phyloP scores from a whole-genome alignment of 2,329 filamentous ascomycete genomes.

The Alternaria ventricosa region DNA sequence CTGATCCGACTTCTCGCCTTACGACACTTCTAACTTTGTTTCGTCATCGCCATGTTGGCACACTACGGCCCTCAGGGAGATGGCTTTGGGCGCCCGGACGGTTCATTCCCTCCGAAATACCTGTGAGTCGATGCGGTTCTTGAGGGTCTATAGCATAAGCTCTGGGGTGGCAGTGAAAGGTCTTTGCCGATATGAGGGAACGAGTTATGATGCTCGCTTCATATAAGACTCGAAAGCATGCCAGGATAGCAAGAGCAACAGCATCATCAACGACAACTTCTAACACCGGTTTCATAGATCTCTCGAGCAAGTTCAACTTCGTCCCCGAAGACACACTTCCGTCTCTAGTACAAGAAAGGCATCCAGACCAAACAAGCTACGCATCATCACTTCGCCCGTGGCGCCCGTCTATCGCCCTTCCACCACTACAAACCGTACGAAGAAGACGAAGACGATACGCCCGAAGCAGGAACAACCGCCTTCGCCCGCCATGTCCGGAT shows the following conservation, averaged over 20 bases:
- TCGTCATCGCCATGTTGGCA: constrained; percentile 22
- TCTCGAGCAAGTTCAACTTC: constrained; percentile 10
- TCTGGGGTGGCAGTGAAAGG: constrained; percentile 24
- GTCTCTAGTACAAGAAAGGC: constrained; percentile 2
- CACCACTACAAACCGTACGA: constrained; percentile 12
- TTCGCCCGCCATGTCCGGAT: constrained; percentile 35
- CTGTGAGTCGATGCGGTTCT: constrained; percentile 18
- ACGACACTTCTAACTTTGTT: constrained; percentile 10
- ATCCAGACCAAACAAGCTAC: constrained; percentile 14
- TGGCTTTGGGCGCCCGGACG: constrained; percentile 18
- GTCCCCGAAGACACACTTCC: not conserved
- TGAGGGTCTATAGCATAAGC: constrained; percentile 11
- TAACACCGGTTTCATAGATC: constrained; percentile 11
- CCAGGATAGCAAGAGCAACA: constrained; percentile 1
- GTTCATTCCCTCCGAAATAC: constrained; percentile 14
- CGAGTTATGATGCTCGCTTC: not conserved
- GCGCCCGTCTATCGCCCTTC: constrained; percentile 22
- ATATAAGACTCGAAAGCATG: constrained; percentile 15
- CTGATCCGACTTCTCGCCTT: constrained; percentile 14
- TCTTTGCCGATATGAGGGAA: constrained; percentile 2
- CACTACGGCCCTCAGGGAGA: constrained; percentile 13
- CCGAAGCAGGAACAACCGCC: constrained; percentile 24
- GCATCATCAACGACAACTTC: not conserved
- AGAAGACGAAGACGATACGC: constrained; percentile 14
- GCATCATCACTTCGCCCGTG: constrained; percentile 14